Conservation (phyloP, 768 basidiomycete genomes). For the Hygrophorus pudorinus region DNA sequence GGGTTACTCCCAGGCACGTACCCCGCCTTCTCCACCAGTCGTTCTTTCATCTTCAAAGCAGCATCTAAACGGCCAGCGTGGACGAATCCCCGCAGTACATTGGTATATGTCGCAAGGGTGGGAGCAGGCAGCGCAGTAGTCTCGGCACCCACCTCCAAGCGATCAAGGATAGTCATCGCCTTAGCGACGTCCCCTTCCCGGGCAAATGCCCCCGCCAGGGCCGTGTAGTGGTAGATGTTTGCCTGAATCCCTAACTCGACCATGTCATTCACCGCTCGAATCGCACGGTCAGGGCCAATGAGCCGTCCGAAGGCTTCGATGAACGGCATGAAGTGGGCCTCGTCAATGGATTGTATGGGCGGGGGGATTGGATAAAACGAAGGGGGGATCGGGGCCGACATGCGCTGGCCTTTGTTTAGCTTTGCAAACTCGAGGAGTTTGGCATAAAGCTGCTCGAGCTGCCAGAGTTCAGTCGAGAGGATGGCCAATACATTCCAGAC, state of each 20-base stretch:
- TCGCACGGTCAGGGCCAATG: conserved; percentile 22
- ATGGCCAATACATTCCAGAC: conserved; percentile 30
- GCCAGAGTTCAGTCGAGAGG: conserved; percentile 12
- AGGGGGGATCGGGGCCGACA: background rate
- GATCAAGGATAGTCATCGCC: conserved; percentile 32
- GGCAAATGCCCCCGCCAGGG: conserved; percentile 37
- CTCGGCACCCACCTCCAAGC: conserved; percentile 22
- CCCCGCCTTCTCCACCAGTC: conserved; percentile 9
- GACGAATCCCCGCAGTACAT: conserved; percentile 28
- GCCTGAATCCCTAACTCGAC: conserved; percentile 33
- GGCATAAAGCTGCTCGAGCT: conserved; percentile 31
- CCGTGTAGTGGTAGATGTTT: conserved; percentile 36
- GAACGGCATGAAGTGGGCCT: conserved; percentile 43
- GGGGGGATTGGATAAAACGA: conserved; percentile 7
- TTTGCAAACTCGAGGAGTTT: conserved; percentile 25
- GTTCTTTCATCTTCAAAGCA: conserved; percentile 24
- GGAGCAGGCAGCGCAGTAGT: conserved; percentile 3
- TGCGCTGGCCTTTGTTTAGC: conserved; percentile 1
- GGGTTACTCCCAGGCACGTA: conserved; percentile 1
- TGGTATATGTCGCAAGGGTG: conserved; percentile 26
- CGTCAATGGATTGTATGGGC: conserved; percentile 17
- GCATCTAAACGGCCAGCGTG: conserved; percentile 16
- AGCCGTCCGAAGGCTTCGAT: conserved; percentile 28
- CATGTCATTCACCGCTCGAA: conserved; percentile 45
- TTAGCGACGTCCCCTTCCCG: conserved; percentile 22